A percentile compares a stretch with the other conserved stretches of the same genome.
These are phyloP conservation scores for Dactylellina haptotyla DNA, from an alignment of 2,329 filamentous ascomycete species.

Conservation along the genomic window DNA sequence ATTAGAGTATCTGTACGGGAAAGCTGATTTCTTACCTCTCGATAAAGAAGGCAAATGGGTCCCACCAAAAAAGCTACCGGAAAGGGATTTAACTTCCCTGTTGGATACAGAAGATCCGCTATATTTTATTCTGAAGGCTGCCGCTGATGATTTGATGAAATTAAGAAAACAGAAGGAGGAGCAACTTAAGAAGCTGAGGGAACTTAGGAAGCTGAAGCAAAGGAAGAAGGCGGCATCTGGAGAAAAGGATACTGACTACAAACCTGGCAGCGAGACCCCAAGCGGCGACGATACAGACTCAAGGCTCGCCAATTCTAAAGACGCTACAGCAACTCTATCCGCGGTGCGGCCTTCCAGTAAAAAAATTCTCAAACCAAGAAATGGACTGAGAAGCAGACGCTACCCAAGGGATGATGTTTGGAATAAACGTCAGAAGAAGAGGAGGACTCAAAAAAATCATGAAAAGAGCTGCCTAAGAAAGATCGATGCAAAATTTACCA, in stretches of 20 bases:
- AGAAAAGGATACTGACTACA: too few relatives aligned
- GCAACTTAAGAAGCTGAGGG: background rate
- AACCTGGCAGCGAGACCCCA: too few relatives aligned
- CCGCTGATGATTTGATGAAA: slow-evolving; percentile 23
- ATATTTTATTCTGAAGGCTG: background rate
- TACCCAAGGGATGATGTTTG: too few relatives aligned
- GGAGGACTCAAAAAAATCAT: background rate
- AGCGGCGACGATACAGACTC: too few relatives aligned
- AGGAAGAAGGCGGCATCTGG: background rate
- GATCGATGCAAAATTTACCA: background rate
- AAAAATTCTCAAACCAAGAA: too few relatives aligned
- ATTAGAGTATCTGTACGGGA: background rate
- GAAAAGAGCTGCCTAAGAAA: background rate
- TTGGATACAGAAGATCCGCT: slow-evolving; percentile 32
- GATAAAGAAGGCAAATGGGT: slow-evolving; percentile 27
- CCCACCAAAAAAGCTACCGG: background rate
- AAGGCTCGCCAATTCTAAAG: too few relatives aligned
- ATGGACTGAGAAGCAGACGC: too few relatives aligned
- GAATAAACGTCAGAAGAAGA: too few relatives aligned
- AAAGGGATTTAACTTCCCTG: slow-evolving; percentile 8
- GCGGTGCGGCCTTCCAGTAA: too few relatives aligned
- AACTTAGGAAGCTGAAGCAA: background rate
- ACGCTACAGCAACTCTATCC: too few relatives aligned
- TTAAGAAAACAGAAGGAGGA: background rate
- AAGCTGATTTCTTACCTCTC: slow-evolving; percentile 19